A percentile compares a stretch with the other conserved stretches of the same genome.
These are phyloP conservation scores for Ophiostoma sp. DNA, from an alignment of 2,329 filamentous ascomycete species.

Conservation along the genomic window DNA sequence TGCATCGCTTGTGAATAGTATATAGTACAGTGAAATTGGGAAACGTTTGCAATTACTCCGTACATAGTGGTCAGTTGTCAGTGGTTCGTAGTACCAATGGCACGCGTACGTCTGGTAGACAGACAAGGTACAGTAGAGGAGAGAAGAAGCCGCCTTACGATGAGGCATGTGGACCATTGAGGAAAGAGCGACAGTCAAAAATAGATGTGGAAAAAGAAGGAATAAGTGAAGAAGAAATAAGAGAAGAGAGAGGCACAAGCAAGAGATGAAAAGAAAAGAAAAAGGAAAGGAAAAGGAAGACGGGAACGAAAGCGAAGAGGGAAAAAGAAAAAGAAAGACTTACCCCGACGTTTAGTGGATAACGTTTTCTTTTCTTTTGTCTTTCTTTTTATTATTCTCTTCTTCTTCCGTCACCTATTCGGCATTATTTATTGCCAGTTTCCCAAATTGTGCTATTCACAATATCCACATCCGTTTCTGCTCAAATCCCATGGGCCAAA, in stretches of 20 bases:
- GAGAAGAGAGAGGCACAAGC: neutral
- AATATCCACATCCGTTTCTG: too few relatives aligned
- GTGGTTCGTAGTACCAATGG: too few relatives aligned
- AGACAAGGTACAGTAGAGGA: too few relatives aligned
- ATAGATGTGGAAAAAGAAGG: neutral
- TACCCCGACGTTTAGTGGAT: neutral
- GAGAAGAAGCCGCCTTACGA: neutral
- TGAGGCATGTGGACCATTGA: neutral
- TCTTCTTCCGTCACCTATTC: neutral
- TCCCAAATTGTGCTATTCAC: too few relatives aligned
- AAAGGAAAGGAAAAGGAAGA: neutral
- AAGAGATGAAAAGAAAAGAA: neutral
- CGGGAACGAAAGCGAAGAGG: neutral
- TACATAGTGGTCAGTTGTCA: neutral
- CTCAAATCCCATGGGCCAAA: too few relatives aligned
- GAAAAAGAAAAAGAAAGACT: neutral
- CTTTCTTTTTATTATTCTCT: neutral
- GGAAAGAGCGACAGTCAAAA: neutral
- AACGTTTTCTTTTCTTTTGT: neutral
- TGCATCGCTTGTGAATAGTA: neutral
- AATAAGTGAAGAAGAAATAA: neutral
- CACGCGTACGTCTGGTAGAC: neutral
- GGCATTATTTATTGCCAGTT: neutral
- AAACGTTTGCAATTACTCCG: too few relatives aligned
- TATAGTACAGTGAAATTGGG: neutral